Base-by-base conservation (phyloP, 1,284 basidiomycete species). In the Marasmius tenuissimus region DNA sequence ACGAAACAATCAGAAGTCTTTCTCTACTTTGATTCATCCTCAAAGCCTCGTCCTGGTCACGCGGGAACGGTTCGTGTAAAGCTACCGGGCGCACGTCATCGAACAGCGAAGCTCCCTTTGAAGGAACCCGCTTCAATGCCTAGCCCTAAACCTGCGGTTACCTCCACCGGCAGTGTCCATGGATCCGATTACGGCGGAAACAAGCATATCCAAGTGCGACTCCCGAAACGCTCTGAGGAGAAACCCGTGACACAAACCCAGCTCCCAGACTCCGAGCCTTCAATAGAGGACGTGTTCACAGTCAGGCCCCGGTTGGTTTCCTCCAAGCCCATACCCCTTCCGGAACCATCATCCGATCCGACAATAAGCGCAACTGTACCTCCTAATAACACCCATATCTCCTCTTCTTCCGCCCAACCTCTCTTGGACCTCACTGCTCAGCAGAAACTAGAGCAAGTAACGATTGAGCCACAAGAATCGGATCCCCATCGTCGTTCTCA, bases 1-100 rank as follows among this genome's bases (percentile, higher is more conserved):
- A 92, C 91, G 4, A 91, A 91, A 67, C 89, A 91, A 62, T 85
- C 87, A 65, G 90, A 92, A 68, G 80, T 78, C 1, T 89, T 85
- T 71, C 82, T 93, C 27, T 87, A 87, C 75, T 79, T 82, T 57
- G 89, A 92, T 57, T 69, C 79, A 20, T 71, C 81, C 27, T 74
- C 84, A 20, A 88, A 86, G 70, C 79, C 84, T 20, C 83, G 85
- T 37, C 75, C 74, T 14, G 85, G 86, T 38, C 81, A 83, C 53
- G 81, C 79, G 4, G 77, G 80, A 27, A 78, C 75, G 16, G 81
- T 84, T 64, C 83, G 86, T 42, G 79, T 93, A 59, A 87, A 83
- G 68, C 71, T 93, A 20, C 84, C 88, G 7, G 86, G 86, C 20
- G 63, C 65, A 7, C 62, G 68, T 45, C 63, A 63, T 37, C 71